Evolutionary conservation across 2,329 filamentous ascomycete species (phyloP).

Genomic region (Cylindrodendrum hubeiense): DNA sequence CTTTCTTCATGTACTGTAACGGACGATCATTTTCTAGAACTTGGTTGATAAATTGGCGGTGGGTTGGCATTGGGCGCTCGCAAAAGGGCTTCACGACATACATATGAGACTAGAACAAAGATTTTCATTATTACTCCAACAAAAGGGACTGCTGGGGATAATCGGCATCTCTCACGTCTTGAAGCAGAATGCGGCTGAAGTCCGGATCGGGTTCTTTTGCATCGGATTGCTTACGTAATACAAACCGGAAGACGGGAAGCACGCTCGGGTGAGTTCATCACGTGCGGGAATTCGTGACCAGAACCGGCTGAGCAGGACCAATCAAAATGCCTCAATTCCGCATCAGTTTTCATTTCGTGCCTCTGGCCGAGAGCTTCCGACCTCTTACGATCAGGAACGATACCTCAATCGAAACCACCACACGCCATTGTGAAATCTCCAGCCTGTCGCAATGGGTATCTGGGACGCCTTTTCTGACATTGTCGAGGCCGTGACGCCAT

Average conservation of each 20-base stretch:
- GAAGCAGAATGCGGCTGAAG: slow-evolving; percentile 29
- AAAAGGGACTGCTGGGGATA: background rate
- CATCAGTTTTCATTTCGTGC: slow-evolving; percentile 58
- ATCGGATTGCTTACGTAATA: slow-evolving; percentile 11
- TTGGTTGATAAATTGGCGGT: slow-evolving; percentile 21
- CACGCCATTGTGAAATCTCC: slow-evolving; percentile 55
- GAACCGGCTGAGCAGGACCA: slow-evolving; percentile 49
- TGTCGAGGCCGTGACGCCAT: slow-evolving; percentile 74
- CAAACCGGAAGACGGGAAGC: slow-evolving; percentile 24
- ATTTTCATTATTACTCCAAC: background rate
- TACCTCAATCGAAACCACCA: slow-evolving; percentile 53
- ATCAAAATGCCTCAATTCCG: slow-evolving; percentile 64
- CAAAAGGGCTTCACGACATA: slow-evolving; percentile 20
- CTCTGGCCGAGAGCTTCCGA: slow-evolving; percentile 58
- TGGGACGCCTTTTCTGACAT: slow-evolving; percentile 75
- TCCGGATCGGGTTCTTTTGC: slow-evolving; percentile 4
- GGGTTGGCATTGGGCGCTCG: slow-evolving; percentile 23
- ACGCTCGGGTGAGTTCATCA: slow-evolving; percentile 31
- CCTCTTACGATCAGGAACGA: slow-evolving; percentile 52
- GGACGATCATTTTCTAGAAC: slow-evolving; percentile 26
- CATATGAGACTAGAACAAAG: slow-evolving; percentile 18
- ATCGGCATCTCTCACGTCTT: background rate
- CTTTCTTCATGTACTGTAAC: slow-evolving; percentile 26
- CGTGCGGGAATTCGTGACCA: slow-evolving; percentile 39
- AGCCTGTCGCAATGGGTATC: slow-evolving; percentile 70